Evolutionary conservation across 2,329 filamentous ascomycete species (phyloP).

Genomic region (Pezicula neosporulosa): DNA sequence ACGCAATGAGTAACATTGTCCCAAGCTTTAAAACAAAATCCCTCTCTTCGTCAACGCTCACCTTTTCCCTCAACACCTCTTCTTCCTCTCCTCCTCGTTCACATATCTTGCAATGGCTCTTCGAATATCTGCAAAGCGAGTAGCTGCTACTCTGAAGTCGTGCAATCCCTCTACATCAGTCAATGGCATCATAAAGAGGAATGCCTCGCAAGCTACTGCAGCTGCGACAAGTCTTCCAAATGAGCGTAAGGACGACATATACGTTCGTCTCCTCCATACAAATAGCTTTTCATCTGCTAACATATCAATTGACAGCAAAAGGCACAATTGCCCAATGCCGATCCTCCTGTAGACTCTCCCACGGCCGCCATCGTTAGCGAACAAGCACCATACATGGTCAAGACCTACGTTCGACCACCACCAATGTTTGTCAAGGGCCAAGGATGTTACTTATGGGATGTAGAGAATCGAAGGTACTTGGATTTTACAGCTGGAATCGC

Average conservation of each 20-base stretch:
- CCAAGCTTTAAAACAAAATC: not conserved
- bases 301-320: slow-evolving; percentile 14
- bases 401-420: slow-evolving; percentile 86
- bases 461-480: slow-evolving; percentile 84
- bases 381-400: slow-evolving; percentile 86
- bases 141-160: slow-evolving; percentile 20
- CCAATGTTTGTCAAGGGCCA: slow-evolving; percentile 87
- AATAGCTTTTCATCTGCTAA: not conserved
- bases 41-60: not conserved
- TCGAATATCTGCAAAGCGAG: slow-evolving; percentile 25
- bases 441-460: slow-evolving; percentile 85
- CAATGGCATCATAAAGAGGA: slow-evolving; percentile 22
- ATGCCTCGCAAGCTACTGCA: slow-evolving; percentile 30
- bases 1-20: no score
- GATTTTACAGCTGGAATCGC: slow-evolving; percentile 97
- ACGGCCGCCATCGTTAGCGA: slow-evolving; percentile 73
- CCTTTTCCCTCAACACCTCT: not conserved
- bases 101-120: slow-evolving; percentile 18
- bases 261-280: slow-evolving; percentile 22
- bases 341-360: slow-evolving; percentile 69
- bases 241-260: slow-evolving; percentile 30
- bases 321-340: slow-evolving; percentile 58
- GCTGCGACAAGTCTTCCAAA: slow-evolving; percentile 33
- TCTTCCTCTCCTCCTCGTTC: not conserved
- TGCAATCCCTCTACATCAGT: slow-evolving; percentile 14